These are phyloP conservation scores for Magnusiomyces sp. DNA, from an alignment of 1,139 yeast species.

Conservation along the genomic window DNA sequence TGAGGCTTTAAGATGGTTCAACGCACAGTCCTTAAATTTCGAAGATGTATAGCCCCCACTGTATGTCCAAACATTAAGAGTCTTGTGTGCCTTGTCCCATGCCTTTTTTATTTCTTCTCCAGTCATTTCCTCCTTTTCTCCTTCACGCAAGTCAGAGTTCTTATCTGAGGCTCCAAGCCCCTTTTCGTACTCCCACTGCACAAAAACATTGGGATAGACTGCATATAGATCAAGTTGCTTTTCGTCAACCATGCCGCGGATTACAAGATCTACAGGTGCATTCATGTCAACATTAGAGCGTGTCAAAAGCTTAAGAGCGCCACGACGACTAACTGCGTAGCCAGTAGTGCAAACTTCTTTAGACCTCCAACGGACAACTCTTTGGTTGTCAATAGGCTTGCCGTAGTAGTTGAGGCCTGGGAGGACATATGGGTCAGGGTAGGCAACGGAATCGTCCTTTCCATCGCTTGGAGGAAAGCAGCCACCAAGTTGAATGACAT, in stretches of 20 bases:
- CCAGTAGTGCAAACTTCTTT: not conserved
- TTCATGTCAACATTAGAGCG: not conserved
- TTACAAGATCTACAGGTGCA: not conserved
- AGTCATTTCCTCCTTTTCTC: not conserved
- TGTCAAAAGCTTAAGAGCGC: not conserved
- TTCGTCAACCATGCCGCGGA: not conserved
- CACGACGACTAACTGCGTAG: not conserved
- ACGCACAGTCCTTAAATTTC: not conserved
- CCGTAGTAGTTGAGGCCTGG: not conserved
- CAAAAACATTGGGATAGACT: constrained; percentile 16
- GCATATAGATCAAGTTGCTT: constrained; percentile 14
- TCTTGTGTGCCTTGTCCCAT: not conserved
- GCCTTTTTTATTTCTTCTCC: not conserved
- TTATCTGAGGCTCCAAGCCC: constrained; percentile 16
- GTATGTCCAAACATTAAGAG: not conserved
- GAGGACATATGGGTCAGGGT: not conserved
- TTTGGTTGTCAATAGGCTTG: not conserved
- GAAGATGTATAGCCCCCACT: not conserved
- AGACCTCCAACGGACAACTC: not conserved
- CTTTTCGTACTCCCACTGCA: constrained; percentile 15
- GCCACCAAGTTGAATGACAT: constrained; percentile 12
- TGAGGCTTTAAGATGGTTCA: not conserved
- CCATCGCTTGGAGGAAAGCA: not conserved
- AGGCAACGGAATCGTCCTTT: not conserved
- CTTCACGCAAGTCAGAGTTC: constrained; percentile 11